A percentile compares a stretch with the other conserved stretches of the same genome.
phyloP scores from a whole-genome alignment of 768 basidiomycete species.

The Xerocomus brunneocitrinus region DNA sequence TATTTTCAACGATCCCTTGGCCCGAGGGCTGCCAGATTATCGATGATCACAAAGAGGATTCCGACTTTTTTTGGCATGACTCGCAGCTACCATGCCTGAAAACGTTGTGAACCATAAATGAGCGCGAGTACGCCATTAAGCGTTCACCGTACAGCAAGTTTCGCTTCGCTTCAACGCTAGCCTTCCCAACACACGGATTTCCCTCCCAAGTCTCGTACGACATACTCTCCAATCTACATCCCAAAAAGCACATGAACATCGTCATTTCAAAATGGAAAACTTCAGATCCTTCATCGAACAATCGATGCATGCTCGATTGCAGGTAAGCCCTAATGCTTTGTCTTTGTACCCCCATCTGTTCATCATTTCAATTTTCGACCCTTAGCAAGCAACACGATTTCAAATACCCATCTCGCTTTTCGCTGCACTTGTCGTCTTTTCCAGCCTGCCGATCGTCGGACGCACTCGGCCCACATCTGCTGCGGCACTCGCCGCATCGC shows the following conservation, averaged over 20 bases:
- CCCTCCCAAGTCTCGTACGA: neutral
- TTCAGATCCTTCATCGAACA: constrained; percentile 11
- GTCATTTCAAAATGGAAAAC: constrained; percentile 1
- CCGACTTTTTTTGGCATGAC: neutral
- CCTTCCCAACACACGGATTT: neutral
- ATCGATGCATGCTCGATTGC: constrained; percentile 2
- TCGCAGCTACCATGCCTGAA: neutral
- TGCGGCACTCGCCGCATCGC: neutral
- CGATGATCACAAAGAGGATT: neutral
- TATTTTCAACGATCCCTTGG: neutral
- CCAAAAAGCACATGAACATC: neutral
- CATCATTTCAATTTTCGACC: neutral
- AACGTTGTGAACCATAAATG: neutral
- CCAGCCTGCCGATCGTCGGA: constrained; percentile 7
- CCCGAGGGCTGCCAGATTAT: neutral
- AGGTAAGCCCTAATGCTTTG: constrained; percentile 1
- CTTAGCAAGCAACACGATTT: constrained; percentile 5
- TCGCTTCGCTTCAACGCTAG: neutral
- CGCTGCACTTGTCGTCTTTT: constrained; percentile 8
- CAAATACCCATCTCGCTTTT: constrained; percentile 2
- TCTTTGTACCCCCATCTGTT: neutral
- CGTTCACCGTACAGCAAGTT: neutral
- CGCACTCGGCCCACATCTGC: neutral
- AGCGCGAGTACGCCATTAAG: neutral
- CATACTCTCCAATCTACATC: neutral